These are phyloP conservation scores for Creolimax fragrantissima DNA, from an alignment of 78 protist genomes.

Conservation along the genomic window DNA sequence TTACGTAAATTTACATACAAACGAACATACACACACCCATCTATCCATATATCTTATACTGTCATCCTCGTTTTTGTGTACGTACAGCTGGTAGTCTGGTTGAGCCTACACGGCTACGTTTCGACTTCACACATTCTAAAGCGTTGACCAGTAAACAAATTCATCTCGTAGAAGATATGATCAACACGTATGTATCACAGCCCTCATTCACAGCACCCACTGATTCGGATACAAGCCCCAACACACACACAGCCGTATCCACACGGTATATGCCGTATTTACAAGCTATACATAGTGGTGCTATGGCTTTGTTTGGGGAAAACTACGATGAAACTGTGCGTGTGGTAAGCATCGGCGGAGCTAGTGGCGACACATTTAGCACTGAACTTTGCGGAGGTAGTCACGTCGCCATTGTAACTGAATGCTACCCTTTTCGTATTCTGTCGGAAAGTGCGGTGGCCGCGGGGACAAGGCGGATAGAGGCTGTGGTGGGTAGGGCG, in stretches of 20 bases:
- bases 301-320: constrained; percentile 1
- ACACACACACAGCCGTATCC: not conserved
- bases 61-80: not conserved
- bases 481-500: not conserved
- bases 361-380: not conserved
- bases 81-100: not conserved
- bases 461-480: constrained; percentile 26
- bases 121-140: constrained; percentile 3
- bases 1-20: not conserved
- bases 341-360: not conserved
- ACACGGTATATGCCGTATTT: not conserved
- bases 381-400: constrained; percentile 35
- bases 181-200: not conserved
- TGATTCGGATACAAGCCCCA: not conserved
- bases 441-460: not conserved
- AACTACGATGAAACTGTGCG: constrained; percentile 18
- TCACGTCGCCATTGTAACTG: not conserved
- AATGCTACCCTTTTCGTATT: not conserved
- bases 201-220: not conserved
- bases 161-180: not conserved
- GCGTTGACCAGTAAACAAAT: not conserved
- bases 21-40: not conserved
- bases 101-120: constrained; percentile 2
- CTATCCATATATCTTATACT: not conserved
- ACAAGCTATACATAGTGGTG: not conserved